phyloP scores from a whole-genome alignment of 306 rosid species.

The Abrus precatorius region DNA sequence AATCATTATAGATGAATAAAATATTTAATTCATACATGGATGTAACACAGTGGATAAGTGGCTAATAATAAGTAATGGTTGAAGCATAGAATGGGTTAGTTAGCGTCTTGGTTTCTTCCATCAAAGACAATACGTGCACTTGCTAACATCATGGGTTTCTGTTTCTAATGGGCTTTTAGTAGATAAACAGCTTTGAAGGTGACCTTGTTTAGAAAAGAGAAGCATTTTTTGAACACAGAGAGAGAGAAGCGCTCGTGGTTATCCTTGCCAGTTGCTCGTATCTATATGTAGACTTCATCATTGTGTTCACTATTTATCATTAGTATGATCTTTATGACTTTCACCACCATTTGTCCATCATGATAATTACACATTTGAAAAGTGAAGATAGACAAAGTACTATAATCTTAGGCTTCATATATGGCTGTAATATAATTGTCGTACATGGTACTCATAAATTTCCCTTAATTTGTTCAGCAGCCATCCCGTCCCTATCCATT shows the following conservation, averaged over 20 bases:
- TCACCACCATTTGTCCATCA: background rate
- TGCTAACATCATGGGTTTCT: background rate
- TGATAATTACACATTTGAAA: constrained; percentile 14
- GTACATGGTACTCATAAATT: constrained; percentile 42
- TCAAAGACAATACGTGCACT: background rate
- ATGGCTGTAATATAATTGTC: constrained; percentile 42
- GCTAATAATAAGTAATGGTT: too few relatives aligned
- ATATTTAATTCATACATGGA: too few relatives aligned
- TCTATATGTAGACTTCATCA: background rate
- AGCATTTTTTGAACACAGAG: too few relatives aligned
- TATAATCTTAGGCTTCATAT: constrained; percentile 40
- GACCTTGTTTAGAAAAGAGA: background rate
- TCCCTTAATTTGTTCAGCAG: constrained; percentile 31
- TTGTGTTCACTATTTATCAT: constrained; percentile 1
- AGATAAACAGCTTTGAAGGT: background rate
- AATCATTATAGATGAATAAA: too few relatives aligned
- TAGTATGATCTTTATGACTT: constrained; percentile 9
- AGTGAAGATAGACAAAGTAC: constrained; percentile 35
- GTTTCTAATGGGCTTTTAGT: background rate
- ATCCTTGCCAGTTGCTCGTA: background rate
- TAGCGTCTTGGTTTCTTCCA: background rate
- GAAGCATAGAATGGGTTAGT: background rate
- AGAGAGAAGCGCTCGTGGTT: background rate
- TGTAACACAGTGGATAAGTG: too few relatives aligned
- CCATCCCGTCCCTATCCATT: constrained; percentile 28